Percentiles rank a stretch among this genome's conserved stretches.
Evolutionary conservation across 2,329 filamentous ascomycete genomes (phyloP).

Genomic region (Remersonia thermophila): DNA sequence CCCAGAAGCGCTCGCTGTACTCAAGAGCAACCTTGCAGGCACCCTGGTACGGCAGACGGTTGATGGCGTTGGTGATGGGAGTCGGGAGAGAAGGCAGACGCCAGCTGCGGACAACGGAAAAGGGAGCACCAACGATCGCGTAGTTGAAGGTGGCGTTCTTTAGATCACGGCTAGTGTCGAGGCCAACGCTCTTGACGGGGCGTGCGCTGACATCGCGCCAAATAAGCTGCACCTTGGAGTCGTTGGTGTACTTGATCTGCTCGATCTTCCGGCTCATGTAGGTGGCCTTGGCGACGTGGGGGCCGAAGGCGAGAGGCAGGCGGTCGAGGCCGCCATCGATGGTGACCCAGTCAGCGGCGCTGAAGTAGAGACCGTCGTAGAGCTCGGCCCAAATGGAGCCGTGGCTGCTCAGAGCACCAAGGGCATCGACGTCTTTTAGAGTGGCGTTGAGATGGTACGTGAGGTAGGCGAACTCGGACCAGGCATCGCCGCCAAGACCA

Average conservation of each 20-base stretch:
- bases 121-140: conserved; percentile 51
- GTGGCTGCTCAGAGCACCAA: conserved; percentile 25
- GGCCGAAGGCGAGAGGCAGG: conserved; percentile 49
- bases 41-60: conserved; percentile 30
- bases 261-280: conserved; percentile 45
- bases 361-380: conserved; percentile 48
- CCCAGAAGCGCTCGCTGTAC: conserved; percentile 53
- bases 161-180: conserved; percentile 30
- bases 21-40: conserved; percentile 53
- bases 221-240: conserved; percentile 44
- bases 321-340: conserved; percentile 46
- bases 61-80: conserved; percentile 35
- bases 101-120: conserved; percentile 52
- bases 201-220: conserved; percentile 17
- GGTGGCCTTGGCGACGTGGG: conserved; percentile 44
- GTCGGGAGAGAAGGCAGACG: conserved; percentile 30
- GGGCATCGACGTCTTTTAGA: conserved; percentile 41
- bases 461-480: conserved; percentile 50
- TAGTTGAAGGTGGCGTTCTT: conserved; percentile 43
- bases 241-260: conserved; percentile 42
- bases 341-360: conserved; percentile 47
- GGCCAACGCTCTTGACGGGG: neutral
- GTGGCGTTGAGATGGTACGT: conserved; percentile 43
- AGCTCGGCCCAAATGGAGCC: conserved; percentile 36
- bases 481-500: conserved; percentile 44